These are phyloP conservation scores for Neurospora sp. DNA, from an alignment of 495 filamentous ascomycete genomes.

Conservation along the genomic window DNA sequence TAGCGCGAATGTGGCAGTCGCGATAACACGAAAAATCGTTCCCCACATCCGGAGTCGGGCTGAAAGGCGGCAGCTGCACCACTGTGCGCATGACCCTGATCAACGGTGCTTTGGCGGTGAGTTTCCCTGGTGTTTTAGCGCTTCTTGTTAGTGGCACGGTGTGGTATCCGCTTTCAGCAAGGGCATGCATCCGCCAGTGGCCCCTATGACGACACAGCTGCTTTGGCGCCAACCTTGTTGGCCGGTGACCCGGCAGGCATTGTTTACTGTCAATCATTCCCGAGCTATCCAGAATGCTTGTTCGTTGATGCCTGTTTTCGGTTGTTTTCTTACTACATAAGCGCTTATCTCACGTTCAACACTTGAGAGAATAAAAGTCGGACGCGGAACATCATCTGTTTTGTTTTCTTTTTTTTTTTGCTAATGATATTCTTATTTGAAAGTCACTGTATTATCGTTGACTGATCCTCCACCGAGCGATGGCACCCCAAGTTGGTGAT, in stretches of 20 bases:
- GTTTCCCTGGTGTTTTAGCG: not conserved
- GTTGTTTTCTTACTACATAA: not conserved
- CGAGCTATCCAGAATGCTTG: not conserved
- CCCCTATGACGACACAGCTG: not conserved
- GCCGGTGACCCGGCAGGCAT: not conserved
- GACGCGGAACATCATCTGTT: not conserved
- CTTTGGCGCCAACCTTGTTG: not conserved
- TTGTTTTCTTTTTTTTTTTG: not conserved
- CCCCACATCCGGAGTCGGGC: not conserved
- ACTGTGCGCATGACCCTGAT: not conserved
- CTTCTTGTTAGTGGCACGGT: not conserved
- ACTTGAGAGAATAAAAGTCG: not conserved
- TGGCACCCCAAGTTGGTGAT: not conserved
- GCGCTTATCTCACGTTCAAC: not conserved
- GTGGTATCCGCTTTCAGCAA: not conserved
- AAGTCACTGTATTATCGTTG: not conserved
- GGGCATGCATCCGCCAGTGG: not conserved
- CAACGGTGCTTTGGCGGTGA: not conserved
- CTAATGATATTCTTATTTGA: not conserved
- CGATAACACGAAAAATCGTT: not conserved
- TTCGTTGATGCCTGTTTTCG: not conserved
- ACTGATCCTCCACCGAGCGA: not conserved
- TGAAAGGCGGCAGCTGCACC: not conserved
- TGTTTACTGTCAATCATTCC: not conserved
- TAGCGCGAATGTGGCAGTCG: not conserved